Evolutionary conservation across 2,329 filamentous ascomycete species (phyloP).

Genomic region (Chaetomium sp.): DNA sequence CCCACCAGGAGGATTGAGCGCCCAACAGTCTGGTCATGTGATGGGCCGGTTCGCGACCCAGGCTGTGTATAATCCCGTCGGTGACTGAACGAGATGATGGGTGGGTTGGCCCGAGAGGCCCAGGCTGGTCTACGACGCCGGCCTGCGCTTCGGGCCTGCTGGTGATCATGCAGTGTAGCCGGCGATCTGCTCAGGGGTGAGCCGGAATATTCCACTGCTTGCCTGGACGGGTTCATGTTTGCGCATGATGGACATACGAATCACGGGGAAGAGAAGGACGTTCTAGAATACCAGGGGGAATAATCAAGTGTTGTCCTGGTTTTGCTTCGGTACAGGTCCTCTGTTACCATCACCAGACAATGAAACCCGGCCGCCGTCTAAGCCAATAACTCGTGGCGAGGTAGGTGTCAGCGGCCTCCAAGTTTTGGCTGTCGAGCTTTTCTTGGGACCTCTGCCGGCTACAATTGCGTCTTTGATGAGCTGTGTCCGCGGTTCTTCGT

Average conservation of each 20-base stretch:
- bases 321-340: background rate
- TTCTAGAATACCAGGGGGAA: background rate
- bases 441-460: background rate
- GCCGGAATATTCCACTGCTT: background rate
- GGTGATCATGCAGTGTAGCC: background rate
- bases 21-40: background rate
- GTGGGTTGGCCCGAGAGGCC: background rate
- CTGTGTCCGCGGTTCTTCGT: background rate
- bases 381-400: background rate
- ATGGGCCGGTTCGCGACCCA: background rate
- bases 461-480: background rate
- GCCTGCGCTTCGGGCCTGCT: background rate
- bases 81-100: background rate
- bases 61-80: background rate
- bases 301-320: background rate
- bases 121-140: background rate
- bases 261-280: background rate
- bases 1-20: background rate
- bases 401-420: background rate
- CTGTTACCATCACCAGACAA: background rate
- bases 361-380: background rate
- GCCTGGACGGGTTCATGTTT: background rate
- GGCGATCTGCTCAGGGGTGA: constrained; percentile 2
- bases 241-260: background rate
- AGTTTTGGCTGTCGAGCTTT: background rate